Conservation (phyloP, 768 basidiomycete genomes). For the Cystobasidiopsis lactophilus region DNA sequence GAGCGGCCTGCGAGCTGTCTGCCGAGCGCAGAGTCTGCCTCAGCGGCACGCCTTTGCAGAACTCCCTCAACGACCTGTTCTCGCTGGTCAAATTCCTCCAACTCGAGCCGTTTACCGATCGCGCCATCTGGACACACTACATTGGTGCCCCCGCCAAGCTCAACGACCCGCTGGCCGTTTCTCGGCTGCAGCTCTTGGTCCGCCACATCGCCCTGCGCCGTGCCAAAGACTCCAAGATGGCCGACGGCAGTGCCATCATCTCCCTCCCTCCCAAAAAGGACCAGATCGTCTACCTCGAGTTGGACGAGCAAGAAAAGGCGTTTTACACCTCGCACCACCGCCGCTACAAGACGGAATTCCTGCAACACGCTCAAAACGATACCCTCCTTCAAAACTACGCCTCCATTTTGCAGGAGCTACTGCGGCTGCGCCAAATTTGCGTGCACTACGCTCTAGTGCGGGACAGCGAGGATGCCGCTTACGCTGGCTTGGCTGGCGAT, state of each 20-base stretch:
- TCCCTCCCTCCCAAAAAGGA: constrained; percentile 76
- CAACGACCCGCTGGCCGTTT: constrained; percentile 58
- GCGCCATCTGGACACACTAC: constrained; percentile 74
- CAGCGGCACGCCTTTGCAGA: constrained; percentile 97
- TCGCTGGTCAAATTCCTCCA: constrained; percentile 92
- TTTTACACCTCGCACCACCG: constrained; percentile 76
- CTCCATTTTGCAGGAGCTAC: constrained; percentile 84
- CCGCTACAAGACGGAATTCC: constrained; percentile 80
- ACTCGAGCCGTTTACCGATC: constrained; percentile 76
- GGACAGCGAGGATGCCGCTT: constrained; percentile 27
- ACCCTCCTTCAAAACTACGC: constrained; percentile 97
- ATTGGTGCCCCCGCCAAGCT: constrained; percentile 84
- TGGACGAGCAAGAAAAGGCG: constrained; percentile 55
- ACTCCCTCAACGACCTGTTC: constrained; percentile 94
- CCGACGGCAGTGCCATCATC: constrained; percentile 64
- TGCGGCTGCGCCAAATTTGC: constrained; percentile 91
- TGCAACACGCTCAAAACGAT: constrained; percentile 61
- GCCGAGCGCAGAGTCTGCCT: constrained; percentile 82
- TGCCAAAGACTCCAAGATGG: constrained; percentile 69
- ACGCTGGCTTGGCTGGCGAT: constrained; percentile 34
- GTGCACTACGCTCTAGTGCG: constrained; percentile 77
- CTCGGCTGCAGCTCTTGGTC: constrained; percentile 91
- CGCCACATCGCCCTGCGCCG: constrained; percentile 85
- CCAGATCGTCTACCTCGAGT: constrained; percentile 60
- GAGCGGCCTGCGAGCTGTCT: constrained; percentile 81